These are phyloP conservation scores for Komagataella mondaviorum DNA, from an alignment of 805 yeast species.

Conservation along the genomic window DNA sequence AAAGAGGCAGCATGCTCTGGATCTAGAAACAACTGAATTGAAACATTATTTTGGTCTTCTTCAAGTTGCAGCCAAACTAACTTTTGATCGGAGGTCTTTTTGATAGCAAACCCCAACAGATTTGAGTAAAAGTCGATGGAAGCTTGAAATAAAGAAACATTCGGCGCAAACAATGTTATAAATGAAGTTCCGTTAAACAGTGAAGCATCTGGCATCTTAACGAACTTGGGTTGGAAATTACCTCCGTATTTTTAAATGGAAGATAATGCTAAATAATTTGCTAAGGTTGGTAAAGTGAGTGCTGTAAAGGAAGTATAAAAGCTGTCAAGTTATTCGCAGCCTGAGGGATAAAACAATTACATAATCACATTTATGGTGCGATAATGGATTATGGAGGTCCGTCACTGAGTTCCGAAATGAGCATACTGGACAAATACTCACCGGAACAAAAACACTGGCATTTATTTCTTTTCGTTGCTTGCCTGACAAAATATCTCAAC, in stretches of 20 bases:
- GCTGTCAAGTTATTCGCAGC: background rate
- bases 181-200: conserved; percentile 45
- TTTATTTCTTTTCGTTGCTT: background rate
- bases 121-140: conserved; percentile 46
- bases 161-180: conserved; percentile 39
- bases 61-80: conserved; percentile 18
- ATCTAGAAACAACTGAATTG: conserved; percentile 13
- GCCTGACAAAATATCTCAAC: background rate
- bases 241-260: background rate
- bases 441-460: background rate
- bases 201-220: conserved; percentile 10
- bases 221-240: background rate
- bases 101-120: conserved; percentile 23
- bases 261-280: background rate
- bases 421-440: background rate
- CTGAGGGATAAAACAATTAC: background rate
- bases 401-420: background rate
- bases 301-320: background rate
- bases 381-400: background rate
- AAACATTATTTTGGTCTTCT: conserved; percentile 12
- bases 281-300: background rate
- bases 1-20: conserved; percentile 12
- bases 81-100: conserved; percentile 11
- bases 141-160: conserved; percentile 23
- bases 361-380: background rate